Evolutionary conservation across 2,329 filamentous ascomycete genomes (phyloP).

Genomic region (Pleochaeta shiraiana): DNA sequence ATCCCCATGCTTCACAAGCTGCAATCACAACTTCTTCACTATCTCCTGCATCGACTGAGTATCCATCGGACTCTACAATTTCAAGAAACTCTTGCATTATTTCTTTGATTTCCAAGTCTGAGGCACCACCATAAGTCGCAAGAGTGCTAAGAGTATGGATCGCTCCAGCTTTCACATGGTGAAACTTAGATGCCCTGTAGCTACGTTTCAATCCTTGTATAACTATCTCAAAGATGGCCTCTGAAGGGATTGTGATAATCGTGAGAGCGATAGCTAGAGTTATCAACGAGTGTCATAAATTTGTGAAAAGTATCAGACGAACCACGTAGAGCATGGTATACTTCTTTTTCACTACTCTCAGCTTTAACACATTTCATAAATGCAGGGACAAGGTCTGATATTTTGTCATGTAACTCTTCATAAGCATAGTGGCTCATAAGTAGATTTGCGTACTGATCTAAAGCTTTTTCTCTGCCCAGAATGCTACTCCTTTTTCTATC

Average conservation of each 20-base stretch:
- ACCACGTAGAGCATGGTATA: slow-evolving; percentile 37
- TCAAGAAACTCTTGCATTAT: slow-evolving; percentile 46
- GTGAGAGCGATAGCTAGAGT: slow-evolving; percentile 35
- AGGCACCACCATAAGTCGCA: slow-evolving; percentile 42
- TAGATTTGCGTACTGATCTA: slow-evolving; percentile 34
- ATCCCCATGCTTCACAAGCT: slow-evolving; percentile 46
- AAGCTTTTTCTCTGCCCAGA: slow-evolving; percentile 36
- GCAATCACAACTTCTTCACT: slow-evolving; percentile 38
- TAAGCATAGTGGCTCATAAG: slow-evolving; percentile 38
- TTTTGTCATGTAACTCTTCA: slow-evolving; percentile 32
- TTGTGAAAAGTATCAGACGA: slow-evolving; percentile 4
- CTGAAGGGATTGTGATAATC: slow-evolving; percentile 37
- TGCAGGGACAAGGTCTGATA: slow-evolving; percentile 33
- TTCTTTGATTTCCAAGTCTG: slow-evolving; percentile 35
- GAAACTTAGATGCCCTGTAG: slow-evolving; percentile 36
- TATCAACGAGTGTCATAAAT: neutral
- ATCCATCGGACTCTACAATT: slow-evolving; percentile 45
- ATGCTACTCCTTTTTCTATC: slow-evolving; percentile 46
- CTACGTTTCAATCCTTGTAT: slow-evolving; percentile 32
- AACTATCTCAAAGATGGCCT: slow-evolving; percentile 36
- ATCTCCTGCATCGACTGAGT: slow-evolving; percentile 38
- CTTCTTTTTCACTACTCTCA: slow-evolving; percentile 40
- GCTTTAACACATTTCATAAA: slow-evolving; percentile 40
- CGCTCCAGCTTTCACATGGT: slow-evolving; percentile 36
- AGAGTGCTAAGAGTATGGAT: slow-evolving; percentile 41